Evolutionary conservation across 192 early-diverging fungal genomes (phyloP).

Genomic region (Phlyctochytrium arcticum): DNA sequence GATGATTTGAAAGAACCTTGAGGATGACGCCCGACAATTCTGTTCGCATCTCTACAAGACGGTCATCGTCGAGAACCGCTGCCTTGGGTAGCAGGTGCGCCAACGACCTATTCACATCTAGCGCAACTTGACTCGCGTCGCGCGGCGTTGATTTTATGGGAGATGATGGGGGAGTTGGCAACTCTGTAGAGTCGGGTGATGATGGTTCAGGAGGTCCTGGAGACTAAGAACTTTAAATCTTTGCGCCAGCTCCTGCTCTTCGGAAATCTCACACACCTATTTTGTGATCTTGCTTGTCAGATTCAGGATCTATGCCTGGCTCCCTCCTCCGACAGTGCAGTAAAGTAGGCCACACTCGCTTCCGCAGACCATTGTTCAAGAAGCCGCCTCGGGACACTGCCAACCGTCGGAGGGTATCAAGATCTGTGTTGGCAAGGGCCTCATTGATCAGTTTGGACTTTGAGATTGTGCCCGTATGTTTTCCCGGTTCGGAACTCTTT

Average conservation of each 20-base stretch:
- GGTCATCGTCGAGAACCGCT: not conserved
- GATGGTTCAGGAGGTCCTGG: not conserved
- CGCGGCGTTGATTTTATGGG: not conserved
- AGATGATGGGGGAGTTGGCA: too few species aligned
- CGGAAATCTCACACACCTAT: too few species aligned
- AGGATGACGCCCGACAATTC: constrained; percentile 11
- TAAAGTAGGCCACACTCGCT: constrained; percentile 18
- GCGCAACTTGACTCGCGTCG: constrained; percentile 19
- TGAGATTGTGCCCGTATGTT: too few species aligned
- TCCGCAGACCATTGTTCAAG: constrained; percentile 7
- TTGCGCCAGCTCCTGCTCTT: not conserved
- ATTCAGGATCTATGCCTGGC: too few species aligned
- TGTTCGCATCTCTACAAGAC: not conserved
- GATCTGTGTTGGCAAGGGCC: constrained; percentile 14
- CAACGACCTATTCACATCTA: constrained; percentile 33
- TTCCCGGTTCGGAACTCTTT: too few species aligned
- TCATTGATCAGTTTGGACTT: constrained; percentile 9
- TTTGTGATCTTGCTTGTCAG: too few species aligned
- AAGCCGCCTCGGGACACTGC: constrained; percentile 21
- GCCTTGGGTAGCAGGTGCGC: constrained; percentile 8
- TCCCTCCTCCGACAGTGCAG: constrained; percentile 12
- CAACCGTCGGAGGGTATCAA: constrained; percentile 13
- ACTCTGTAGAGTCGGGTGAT: too few species aligned
- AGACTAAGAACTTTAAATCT: not conserved
- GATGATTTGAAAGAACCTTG: not conserved